phyloP scores from a whole-genome alignment of 2,329 filamentous ascomycete species.

The Hymenoscyphus repandus region DNA sequence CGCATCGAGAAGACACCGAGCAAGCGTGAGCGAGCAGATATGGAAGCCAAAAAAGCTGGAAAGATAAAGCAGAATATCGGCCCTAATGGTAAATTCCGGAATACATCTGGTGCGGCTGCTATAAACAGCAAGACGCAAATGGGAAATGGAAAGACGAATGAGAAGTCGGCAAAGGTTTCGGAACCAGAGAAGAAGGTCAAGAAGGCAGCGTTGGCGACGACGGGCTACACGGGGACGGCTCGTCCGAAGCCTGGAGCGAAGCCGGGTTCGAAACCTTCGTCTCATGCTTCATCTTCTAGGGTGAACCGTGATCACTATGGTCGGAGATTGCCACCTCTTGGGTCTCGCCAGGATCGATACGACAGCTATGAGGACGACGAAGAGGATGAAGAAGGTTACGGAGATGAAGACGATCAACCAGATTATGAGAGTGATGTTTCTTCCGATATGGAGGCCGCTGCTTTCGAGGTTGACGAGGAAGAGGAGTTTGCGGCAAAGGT shows the following conservation, averaged over 20 bases:
- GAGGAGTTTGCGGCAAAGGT: slow-evolving; percentile 57
- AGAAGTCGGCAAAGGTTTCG: slow-evolving; percentile 21
- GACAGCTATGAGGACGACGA: slow-evolving; percentile 28
- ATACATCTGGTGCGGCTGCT: slow-evolving; percentile 7
- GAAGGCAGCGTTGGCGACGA: slow-evolving; percentile 56
- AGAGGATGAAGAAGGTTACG: slow-evolving; percentile 33
- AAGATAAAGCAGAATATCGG: slow-evolving; percentile 24
- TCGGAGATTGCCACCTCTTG: slow-evolving; percentile 3
- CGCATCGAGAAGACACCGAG: slow-evolving; percentile 58
- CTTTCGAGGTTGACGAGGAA: slow-evolving; percentile 69
- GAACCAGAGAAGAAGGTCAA: slow-evolving; percentile 53
- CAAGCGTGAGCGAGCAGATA: slow-evolving; percentile 42
- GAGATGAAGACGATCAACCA: slow-evolving; percentile 50
- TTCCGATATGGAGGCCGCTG: slow-evolving; percentile 74
- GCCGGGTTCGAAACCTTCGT: slow-evolving; percentile 22
- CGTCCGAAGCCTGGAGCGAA: slow-evolving; percentile 47
- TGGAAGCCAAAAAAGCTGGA: slow-evolving; percentile 22
- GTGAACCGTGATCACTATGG: slow-evolving; percentile 15
- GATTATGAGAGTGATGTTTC: slow-evolving; percentile 60
- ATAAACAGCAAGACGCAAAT: slow-evolving; percentile 7
- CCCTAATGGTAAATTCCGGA: slow-evolving; percentile 26
- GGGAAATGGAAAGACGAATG: slow-evolving; percentile 12
- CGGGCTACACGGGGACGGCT: slow-evolving; percentile 61
- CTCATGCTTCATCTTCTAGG: slow-evolving; percentile 18
- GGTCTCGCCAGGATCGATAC: slow-evolving; percentile 14